Evolutionary conservation across 345 rosid species (phyloP), one percentile per base, ranked within the genome.

Genomic region (Physaria fendleri): DNA sequence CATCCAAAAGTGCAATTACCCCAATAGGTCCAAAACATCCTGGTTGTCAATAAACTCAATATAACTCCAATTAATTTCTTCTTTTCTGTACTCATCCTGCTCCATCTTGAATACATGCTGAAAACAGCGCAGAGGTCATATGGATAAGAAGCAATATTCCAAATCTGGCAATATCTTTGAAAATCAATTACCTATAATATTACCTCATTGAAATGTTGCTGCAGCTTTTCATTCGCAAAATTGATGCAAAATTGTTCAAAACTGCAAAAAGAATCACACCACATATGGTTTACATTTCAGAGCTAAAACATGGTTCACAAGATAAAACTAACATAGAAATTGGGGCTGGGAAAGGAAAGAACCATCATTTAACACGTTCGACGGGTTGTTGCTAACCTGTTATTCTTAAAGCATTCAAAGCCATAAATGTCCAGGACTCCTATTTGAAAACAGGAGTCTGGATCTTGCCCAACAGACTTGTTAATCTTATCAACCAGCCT

Each of bases 51-150:
- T 88, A 66, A 93, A 93, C 2, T 89, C 99, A 65, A 93, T 93
- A 82, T 89, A 93, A 81, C 99, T 93, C 99, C 99, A 93, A 71
- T 87, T 68, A 76, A 93, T 93, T 79, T 87, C 84, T 79, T 93
- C 99, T 71, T 86, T 93, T 13, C 81, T 85, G 73, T 92, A 88
- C 69, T 92, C 98, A 71, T 92, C 99, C 87, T 93, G 99, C 80
- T 92, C 99, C 99, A 93, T 90, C 81, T 93, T 93, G 77, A 93
- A 93, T 61, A 93, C 99, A 55, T 93, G 99, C 99, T 93, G n/a
- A n/a, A n/a, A n/a, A n/a, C n/a, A n/a, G n/a, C n/a, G n/a, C n/a
- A n/a, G n/a, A n/a, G n/a, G n/a, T n/a, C n/a, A n/a, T n/a, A n/a
- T n/a, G n/a, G n/a, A n/a, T n/a, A n/a, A n/a, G n/a, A n/a, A n/a